A percentile compares a stretch with the other conserved stretches of the same genome.
Evolutionary conservation across 108 stramenopile species (phyloP).

Genomic region (Fistulifera pelliculosa): DNA sequence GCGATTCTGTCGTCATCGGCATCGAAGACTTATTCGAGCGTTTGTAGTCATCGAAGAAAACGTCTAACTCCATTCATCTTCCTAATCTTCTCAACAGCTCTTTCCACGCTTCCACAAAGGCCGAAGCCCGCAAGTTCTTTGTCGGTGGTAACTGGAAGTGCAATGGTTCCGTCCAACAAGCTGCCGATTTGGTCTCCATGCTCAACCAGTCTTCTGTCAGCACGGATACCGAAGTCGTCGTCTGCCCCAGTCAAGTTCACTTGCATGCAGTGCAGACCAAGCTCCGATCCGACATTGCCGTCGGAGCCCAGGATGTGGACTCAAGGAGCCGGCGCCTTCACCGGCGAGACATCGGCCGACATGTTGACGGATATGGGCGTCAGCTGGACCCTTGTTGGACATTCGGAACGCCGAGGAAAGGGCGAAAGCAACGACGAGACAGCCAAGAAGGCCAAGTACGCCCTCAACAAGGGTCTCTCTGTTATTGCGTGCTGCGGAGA

Average conservation of each 20-base stretch:
- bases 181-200: conserved; percentile 79
- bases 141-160: conserved; percentile 99
- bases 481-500: conserved; percentile 99
- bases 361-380: conserved; percentile 97
- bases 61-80: no score
- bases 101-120: conserved; percentile 52
- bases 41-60: no score
- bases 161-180: conserved; percentile 83
- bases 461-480: conserved; percentile 81
- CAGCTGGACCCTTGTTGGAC: conserved; percentile 88
- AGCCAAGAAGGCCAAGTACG: conserved; percentile 92
- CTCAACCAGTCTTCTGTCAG: conserved; percentile 77
- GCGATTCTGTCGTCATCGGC: no score
- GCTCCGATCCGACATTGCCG: conserved; percentile 81
- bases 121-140: conserved; percentile 90
- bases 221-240: conserved; percentile 91
- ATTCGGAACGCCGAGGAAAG: conserved; percentile 95
- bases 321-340: conserved; percentile 89
- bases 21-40: no score
- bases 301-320: conserved; percentile 94
- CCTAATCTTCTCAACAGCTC: no score
- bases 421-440: conserved; percentile 89
- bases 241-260: conserved; percentile 91
- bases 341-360: conserved; percentile 95
- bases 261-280: conserved; percentile 68